Conservation (phyloP, 2,329 filamentous ascomycete genomes). For the Cladophialophora bantiana region DNA sequence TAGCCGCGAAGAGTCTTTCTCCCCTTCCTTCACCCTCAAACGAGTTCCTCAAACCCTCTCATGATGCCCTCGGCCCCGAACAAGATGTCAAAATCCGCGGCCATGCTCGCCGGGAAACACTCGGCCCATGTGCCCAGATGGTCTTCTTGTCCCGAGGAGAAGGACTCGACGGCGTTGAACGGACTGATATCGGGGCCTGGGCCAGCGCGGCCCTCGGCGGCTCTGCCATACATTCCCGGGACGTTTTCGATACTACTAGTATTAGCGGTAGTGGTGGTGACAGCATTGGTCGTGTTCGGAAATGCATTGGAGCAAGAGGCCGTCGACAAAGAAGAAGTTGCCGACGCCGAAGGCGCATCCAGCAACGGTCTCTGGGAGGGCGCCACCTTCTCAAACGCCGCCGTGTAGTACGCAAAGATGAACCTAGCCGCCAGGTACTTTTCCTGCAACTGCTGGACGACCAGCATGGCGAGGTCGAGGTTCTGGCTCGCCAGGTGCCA, state of each 20-base stretch:
- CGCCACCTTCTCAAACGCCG: slow-evolving; percentile 23
- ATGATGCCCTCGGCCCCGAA: slow-evolving; percentile 21
- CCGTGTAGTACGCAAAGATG: slow-evolving; percentile 24
- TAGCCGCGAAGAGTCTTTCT: too few species aligned
- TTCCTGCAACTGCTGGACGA: slow-evolving; percentile 23
- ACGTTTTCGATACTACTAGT: neutral
- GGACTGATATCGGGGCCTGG: neutral
- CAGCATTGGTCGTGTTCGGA: neutral
- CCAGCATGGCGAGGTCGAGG: slow-evolving; percentile 25
- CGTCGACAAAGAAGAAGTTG: neutral
- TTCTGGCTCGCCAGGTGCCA: slow-evolving; percentile 26
- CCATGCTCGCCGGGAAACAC: slow-evolving; percentile 11
- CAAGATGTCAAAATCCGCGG: slow-evolving; percentile 18
- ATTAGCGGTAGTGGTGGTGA: neutral
- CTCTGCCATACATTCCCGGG: neutral
- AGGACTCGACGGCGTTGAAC: neutral
- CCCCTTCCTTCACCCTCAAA: neutral
- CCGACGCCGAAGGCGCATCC: neutral
- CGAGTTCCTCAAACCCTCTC: slow-evolving; percentile 14
- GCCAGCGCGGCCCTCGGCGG: neutral
- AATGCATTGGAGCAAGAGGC: neutral
- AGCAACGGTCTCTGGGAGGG: slow-evolving; percentile 9
- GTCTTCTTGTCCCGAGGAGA: slow-evolving; percentile 18
- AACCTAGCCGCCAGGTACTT: slow-evolving; percentile 24
- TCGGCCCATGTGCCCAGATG: slow-evolving; percentile 17